Percentiles rank a stretch among this genome's conserved stretches.
Evolutionary conservation across 1,284 basidiomycete species (phyloP).

Genomic region (Rhizoctonia solani): DNA sequence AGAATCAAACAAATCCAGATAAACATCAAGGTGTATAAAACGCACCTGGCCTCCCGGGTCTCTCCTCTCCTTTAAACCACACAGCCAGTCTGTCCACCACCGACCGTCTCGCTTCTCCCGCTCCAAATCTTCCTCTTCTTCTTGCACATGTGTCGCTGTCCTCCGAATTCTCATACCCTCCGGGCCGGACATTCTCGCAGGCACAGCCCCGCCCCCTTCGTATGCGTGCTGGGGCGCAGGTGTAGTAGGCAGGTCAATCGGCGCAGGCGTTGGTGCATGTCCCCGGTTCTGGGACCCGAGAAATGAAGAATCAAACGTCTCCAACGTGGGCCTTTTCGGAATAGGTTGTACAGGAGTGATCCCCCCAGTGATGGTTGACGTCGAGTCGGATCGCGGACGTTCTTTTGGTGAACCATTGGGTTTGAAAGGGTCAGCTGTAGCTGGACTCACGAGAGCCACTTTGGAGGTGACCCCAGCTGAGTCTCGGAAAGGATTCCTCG

Average conservation of each 20-base stretch:
- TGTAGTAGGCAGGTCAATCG: slow-evolving; percentile 29
- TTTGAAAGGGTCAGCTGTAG: slow-evolving; percentile 20
- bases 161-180: slow-evolving; percentile 30
- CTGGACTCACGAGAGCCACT: slow-evolving; percentile 14
- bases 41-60: slow-evolving; percentile 27
- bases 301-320: slow-evolving; percentile 8
- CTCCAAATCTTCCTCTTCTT: slow-evolving; percentile 35
- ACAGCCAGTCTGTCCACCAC: slow-evolving; percentile 41
- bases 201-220: slow-evolving; percentile 22
- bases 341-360: slow-evolving; percentile 9
- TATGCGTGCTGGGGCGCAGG: slow-evolving; percentile 28
- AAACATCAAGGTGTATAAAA: not conserved
- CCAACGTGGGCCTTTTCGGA: slow-evolving; percentile 17
- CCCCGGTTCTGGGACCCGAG: not conserved
- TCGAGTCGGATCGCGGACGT: slow-evolving; percentile 16
- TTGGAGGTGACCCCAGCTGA: slow-evolving; percentile 2
- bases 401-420: not conserved
- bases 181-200: slow-evolving; percentile 21
- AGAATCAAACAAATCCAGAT: not conserved
- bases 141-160: slow-evolving; percentile 6
- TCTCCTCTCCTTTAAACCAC: slow-evolving; percentile 34
- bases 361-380: slow-evolving; percentile 25
- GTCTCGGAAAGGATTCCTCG: slow-evolving; percentile 29
- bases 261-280: slow-evolving; percentile 11
- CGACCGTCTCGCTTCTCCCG: slow-evolving; percentile 33